Evolutionary conservation across 2,329 filamentous ascomycete species (phyloP).

Genomic region (Fusarium agapanthi): DNA sequence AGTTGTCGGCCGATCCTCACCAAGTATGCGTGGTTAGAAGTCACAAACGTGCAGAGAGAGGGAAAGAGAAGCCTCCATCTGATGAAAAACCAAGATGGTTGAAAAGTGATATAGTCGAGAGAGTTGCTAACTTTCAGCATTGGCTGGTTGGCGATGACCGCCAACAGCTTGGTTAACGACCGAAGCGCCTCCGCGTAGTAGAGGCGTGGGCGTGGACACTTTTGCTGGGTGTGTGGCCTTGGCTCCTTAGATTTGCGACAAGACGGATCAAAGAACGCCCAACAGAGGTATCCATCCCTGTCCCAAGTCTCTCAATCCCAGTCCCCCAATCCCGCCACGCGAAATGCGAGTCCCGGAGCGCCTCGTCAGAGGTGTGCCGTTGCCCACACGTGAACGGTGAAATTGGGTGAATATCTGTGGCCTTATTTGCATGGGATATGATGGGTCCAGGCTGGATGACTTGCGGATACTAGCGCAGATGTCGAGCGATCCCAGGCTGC

Average conservation of each 20-base stretch:
- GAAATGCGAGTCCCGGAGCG: constrained; percentile 34
- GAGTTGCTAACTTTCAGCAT: constrained; percentile 13
- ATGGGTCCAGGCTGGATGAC: constrained; percentile 38
- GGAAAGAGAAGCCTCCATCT: constrained; percentile 10
- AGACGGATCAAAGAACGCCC: constrained; percentile 36
- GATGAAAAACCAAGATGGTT: constrained; percentile 4
- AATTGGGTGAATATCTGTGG: constrained; percentile 39
- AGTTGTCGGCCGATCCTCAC: constrained; percentile 30
- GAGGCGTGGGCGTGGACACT: constrained; percentile 16
- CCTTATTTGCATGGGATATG: constrained; percentile 40
- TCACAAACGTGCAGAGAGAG: constrained; percentile 19
- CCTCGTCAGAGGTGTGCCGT: constrained; percentile 37
- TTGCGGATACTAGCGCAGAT: constrained; percentile 42
- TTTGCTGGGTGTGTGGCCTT: constrained; percentile 29
- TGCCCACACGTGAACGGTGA: constrained; percentile 38
- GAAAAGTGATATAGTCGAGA: constrained; percentile 27
- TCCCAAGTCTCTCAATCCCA: constrained; percentile 13
- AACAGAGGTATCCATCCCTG: constrained; percentile 29
- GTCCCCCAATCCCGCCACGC: constrained; percentile 29
- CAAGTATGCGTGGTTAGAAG: constrained; percentile 13
- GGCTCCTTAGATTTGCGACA: constrained; percentile 40
- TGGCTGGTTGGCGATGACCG: constrained; percentile 9
- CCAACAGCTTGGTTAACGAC: constrained; percentile 28
- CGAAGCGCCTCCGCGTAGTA: constrained; percentile 26
- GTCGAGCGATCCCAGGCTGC: constrained; percentile 38